A percentile compares a stretch with the other conserved stretches of the same genome.
These are phyloP conservation scores for Yamadazyma sp. DNA, from an alignment of 805 yeast genomes.

Conservation along the genomic window DNA sequence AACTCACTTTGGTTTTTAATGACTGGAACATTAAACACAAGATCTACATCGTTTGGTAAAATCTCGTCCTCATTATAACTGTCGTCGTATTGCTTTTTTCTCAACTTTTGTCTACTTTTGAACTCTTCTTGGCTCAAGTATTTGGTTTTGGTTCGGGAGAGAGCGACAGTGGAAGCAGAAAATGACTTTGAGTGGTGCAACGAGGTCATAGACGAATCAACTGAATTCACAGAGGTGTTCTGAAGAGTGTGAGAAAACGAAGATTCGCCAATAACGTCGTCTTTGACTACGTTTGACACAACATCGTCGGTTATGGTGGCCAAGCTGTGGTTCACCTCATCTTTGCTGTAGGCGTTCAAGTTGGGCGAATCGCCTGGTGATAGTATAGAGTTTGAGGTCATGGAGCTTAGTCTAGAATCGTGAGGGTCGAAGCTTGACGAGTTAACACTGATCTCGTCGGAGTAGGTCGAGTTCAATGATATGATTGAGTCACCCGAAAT, in stretches of 20 bases:
- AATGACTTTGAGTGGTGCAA: neutral
- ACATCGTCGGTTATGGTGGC: constrained; percentile 15
- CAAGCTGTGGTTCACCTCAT: constrained; percentile 12
- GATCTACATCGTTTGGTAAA: constrained; percentile 35
- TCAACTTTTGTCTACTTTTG: constrained; percentile 36
- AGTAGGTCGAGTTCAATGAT: constrained; percentile 31
- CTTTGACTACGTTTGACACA: neutral
- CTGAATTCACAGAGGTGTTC: constrained; percentile 4
- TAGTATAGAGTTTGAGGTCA: constrained; percentile 25
- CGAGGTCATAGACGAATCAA: constrained; percentile 1
- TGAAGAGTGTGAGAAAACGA: constrained; percentile 1
- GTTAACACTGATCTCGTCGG: constrained; percentile 34
- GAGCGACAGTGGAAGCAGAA: constrained; percentile 18
- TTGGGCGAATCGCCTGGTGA: constrained; percentile 23
- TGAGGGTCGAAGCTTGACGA: constrained; percentile 33
- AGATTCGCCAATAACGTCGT: constrained; percentile 6
- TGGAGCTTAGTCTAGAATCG: constrained; percentile 39
- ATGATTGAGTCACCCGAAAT: constrained; percentile 33
- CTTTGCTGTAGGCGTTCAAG: constrained; percentile 11
- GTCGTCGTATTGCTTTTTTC: constrained; percentile 43
- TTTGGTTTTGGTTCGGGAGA: constrained; percentile 35
- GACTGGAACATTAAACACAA: constrained; percentile 46
- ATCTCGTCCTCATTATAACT: constrained; percentile 42
- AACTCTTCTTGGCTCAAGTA: constrained; percentile 35
- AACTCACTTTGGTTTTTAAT: constrained; percentile 36